phyloP scores from a whole-genome alignment of 2,329 filamentous ascomycete species.

The Pseudocercospora crystallina region DNA sequence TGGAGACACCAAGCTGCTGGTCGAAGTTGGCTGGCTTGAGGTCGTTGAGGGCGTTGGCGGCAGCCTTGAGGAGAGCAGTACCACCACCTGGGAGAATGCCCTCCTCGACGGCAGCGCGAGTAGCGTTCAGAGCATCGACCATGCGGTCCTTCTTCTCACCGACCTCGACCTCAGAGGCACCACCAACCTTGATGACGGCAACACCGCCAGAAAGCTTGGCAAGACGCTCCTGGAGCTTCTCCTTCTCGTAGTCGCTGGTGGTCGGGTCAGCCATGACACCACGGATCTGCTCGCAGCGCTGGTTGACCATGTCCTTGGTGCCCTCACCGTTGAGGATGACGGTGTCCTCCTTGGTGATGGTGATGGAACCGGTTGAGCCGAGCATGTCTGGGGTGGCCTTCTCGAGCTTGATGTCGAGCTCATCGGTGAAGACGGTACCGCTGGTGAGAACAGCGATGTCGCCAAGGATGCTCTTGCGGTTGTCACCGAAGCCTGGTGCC shows the following conservation, averaged over 20 bases:
- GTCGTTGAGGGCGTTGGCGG: constrained; percentile 77
- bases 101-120: constrained; percentile 96
- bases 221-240: constrained; percentile 99
- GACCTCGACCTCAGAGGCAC: constrained; percentile 96
- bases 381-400: constrained; percentile 96
- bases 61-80: constrained; percentile 95
- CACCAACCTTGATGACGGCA: constrained; percentile 98
- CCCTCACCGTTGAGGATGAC: constrained; percentile 97
- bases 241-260: constrained; percentile 99
- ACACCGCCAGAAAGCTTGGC: constrained; percentile 99
- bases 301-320: constrained; percentile 86
- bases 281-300: constrained; percentile 98
- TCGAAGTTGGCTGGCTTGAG: constrained; percentile 95
- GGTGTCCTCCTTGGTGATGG: constrained; percentile 99
- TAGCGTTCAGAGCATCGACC: constrained; percentile 96
- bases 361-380: constrained; percentile 95
- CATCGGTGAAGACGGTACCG: constrained; percentile 94
- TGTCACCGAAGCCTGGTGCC: constrained; percentile 98
- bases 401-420: constrained; percentile 98
- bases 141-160: constrained; percentile 99
- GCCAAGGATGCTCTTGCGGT: constrained; percentile 99
- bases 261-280: constrained; percentile 90
- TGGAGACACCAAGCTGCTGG: constrained; percentile 96
- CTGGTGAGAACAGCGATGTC: constrained; percentile 95
- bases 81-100: constrained; percentile 98